phyloP scores from a whole-genome alignment of 1,139 yeast species.

The Yamadazyma triangularis region DNA sequence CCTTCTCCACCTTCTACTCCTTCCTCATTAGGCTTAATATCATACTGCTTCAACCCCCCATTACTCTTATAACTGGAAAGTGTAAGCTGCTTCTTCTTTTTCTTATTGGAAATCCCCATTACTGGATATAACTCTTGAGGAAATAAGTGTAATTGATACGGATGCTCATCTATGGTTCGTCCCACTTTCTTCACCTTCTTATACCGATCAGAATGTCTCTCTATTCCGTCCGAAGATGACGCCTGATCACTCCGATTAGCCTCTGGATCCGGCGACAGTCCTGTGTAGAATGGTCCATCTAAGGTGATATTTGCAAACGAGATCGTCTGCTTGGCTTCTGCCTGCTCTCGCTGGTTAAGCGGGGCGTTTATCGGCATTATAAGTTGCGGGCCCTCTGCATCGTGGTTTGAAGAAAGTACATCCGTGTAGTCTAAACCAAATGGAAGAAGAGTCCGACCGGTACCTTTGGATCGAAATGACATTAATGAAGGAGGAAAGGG shows the following conservation, averaged over 20 bases:
- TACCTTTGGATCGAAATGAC: constrained; percentile 22
- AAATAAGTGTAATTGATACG: constrained; percentile 65
- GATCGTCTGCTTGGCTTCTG: constrained; percentile 61
- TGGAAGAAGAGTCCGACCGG: constrained; percentile 43
- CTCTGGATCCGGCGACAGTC: constrained; percentile 30
- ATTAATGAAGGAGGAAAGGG: no score
- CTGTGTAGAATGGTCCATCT: constrained; percentile 79
- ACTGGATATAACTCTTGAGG: constrained; percentile 77
- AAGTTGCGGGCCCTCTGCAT: constrained; percentile 33
- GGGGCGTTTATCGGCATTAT: constrained; percentile 68
- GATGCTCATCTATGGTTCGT: constrained; percentile 76
- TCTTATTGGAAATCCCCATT: constrained; percentile 62
- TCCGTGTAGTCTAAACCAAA: constrained; percentile 69
- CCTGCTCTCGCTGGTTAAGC: constrained; percentile 49
- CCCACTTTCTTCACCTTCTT: constrained; percentile 73
- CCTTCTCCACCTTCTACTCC: constrained; percentile 38
- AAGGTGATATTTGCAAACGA: constrained; percentile 53
- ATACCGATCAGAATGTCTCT: constrained; percentile 71
- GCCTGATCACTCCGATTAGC: constrained; percentile 1
- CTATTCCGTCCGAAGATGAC: constrained; percentile 48
- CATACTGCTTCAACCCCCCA: constrained; percentile 35
- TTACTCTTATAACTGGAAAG: constrained; percentile 45
- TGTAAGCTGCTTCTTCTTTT: constrained; percentile 45
- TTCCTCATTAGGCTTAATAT: constrained; percentile 18
- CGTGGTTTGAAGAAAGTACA: constrained; percentile 30